Evolutionary conservation across 1,284 basidiomycete genomes (phyloP).

Genomic region (Microbotryomycetes sp.): DNA sequence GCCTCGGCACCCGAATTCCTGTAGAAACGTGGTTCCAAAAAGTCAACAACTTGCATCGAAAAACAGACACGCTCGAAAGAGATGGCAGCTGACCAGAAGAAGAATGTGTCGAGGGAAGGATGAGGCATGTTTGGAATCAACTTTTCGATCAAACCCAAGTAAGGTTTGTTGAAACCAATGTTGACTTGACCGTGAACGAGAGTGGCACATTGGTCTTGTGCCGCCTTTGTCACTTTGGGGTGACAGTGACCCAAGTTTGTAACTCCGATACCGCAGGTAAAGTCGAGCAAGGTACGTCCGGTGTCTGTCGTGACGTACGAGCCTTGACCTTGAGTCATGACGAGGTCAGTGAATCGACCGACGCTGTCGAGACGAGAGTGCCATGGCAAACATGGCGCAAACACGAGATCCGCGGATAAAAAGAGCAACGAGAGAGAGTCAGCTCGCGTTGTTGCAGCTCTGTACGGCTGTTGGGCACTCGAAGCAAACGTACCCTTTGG

Average conservation of each 20-base stretch:
- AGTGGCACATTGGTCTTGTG: slow-evolving; percentile 73
- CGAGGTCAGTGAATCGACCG: slow-evolving; percentile 58
- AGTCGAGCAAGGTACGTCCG: slow-evolving; percentile 68
- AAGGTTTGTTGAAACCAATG: slow-evolving; percentile 68
- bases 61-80: slow-evolving; percentile 11
- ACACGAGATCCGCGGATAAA: neutral
- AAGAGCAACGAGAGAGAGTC: neutral
- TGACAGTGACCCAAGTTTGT: slow-evolving; percentile 81
- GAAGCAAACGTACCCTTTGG: neutral
- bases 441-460: neutral
- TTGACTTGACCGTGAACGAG: slow-evolving; percentile 78
- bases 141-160: slow-evolving; percentile 66
- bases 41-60: neutral
- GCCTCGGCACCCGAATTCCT: slow-evolving; percentile 85
- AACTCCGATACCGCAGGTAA: slow-evolving; percentile 70
- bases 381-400: neutral
- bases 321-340: slow-evolving; percentile 71
- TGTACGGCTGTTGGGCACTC: slow-evolving; percentile 2
- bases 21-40: neutral
- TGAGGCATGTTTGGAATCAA: slow-evolving; percentile 69
- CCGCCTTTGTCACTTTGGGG: slow-evolving; percentile 75
- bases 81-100: slow-evolving; percentile 50
- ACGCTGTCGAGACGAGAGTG: slow-evolving; percentile 49
- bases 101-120: slow-evolving; percentile 83
- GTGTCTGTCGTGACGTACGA: slow-evolving; percentile 54